Evolutionary conservation across 2,329 filamentous ascomycete species (phyloP), one percentile per base, ranked within the genome.

Genomic region (Botrytis deweyae): DNA sequence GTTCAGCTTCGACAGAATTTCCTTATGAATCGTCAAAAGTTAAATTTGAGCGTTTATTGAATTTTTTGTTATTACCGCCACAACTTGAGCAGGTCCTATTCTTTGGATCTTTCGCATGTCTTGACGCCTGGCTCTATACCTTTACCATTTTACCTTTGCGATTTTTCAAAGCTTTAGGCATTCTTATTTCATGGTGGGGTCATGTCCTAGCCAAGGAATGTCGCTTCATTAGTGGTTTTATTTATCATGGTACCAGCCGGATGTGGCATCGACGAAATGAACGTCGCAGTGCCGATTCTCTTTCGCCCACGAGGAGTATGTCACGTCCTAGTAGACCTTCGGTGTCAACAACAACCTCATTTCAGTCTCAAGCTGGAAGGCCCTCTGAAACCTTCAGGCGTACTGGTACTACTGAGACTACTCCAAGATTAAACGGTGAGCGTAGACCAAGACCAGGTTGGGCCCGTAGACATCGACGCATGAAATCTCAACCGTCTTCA

Each of bases 51-150:
- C 90, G 97, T 58, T 86, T 99, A 20, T 88, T 93, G 77, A 98
- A 98, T 81, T 97, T 98, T 75, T 83, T 99, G 9, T 85, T 94
- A 40, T 84, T 99, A 5, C 94, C 95, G 0, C 88, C 90, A 0
- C 93, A 92, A 75, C 86, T 99, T 8, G 96, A 99, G 83, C 88
- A 92, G 64, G 92, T 95, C 0, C 87, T 99, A 9, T 90, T 91
- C 74, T 98, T 99, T 83, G 96, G 96, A 10, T 91, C 93, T 0
- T 83, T 98, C 49, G 95, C 95, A 10, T 99, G 96, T 83, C 86
- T 99, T 9, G 96, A 99, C 81, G 93, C 95, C 1, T 99, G 95
- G 94, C 88, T 99, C 1, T 96, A 98, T 83, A 97, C 94, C 0
- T 97, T 99, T 79, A 99, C 96, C 0, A 97, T 99, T 63, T 85